phyloP scores from a whole-genome alignment of 768 basidiomycete genomes.

The Lyophyllum decastes region DNA sequence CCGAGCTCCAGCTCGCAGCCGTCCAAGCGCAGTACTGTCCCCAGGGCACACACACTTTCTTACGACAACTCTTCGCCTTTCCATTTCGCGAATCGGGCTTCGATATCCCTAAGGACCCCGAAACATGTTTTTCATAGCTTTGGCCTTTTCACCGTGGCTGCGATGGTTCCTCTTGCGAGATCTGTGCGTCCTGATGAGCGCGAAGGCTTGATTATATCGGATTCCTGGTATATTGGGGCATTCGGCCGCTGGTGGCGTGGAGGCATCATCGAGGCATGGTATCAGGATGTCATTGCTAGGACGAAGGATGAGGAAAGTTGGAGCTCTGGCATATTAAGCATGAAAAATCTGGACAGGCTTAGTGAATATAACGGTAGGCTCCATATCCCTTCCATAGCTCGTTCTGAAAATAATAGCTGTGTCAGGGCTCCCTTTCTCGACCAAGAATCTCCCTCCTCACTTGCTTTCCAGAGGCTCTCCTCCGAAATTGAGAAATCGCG shows the following conservation, averaged over 20 bases:
- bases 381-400: constrained; percentile 8
- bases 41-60: constrained; percentile 27
- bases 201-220: constrained; percentile 57
- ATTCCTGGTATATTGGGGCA: constrained; percentile 89
- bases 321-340: constrained; percentile 75
- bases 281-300: constrained; percentile 63
- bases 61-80: constrained; percentile 51
- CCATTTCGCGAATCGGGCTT: constrained; percentile 91
- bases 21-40: constrained; percentile 28
- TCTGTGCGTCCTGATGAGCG: constrained; percentile 36
- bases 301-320: constrained; percentile 72
- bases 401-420: constrained; percentile 11
- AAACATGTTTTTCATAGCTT: constrained; percentile 85
- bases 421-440: constrained; percentile 52
- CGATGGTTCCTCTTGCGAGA: constrained; percentile 60
- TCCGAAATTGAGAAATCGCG: constrained; percentile 58
- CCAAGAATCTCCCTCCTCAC: constrained; percentile 46
- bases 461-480: constrained; percentile 47
- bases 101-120: constrained; percentile 90
- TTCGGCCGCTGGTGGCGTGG: constrained; percentile 93
- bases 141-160: constrained; percentile 85
- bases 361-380: constrained; percentile 65
- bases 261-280: constrained; percentile 80
- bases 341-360: constrained; percentile 73
- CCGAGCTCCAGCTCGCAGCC: constrained; percentile 26